These are phyloP conservation scores for Colletotrichum lupini DNA, from an alignment of 2,329 filamentous ascomycete species.

Conservation along the genomic window DNA sequence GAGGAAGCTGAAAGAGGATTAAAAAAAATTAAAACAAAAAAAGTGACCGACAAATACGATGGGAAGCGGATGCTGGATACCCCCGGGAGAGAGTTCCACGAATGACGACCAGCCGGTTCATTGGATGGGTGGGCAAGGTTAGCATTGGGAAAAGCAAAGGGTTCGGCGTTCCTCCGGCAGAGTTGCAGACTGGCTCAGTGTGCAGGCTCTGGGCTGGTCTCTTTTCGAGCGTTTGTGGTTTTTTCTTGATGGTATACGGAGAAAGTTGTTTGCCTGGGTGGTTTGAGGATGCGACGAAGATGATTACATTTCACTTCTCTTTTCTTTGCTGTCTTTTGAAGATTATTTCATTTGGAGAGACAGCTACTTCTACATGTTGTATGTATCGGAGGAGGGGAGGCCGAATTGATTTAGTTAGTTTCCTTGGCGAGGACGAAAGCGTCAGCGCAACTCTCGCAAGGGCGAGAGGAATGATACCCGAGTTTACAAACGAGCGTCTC, in stretches of 20 bases:
- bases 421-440: conserved; percentile 13
- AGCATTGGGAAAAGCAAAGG: conserved; percentile 33
- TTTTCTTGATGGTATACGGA: conserved; percentile 10
- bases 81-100: conserved; percentile 16
- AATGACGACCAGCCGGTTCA: conserved; percentile 31
- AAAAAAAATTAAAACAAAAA: background rate
- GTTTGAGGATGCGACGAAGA: background rate
- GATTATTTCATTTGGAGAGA: conserved; percentile 13
- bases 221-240: conserved; percentile 24
- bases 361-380: background rate
- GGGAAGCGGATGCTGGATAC: conserved; percentile 22
- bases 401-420: conserved; percentile 16
- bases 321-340: background rate
- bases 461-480: conserved; percentile 36
- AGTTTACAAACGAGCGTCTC: conserved; percentile 1
- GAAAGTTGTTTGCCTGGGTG: background rate
- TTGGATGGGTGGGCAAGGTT: conserved; percentile 12
- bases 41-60: background rate
- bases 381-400: background rate
- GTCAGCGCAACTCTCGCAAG: conserved; percentile 22
- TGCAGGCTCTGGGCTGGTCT: conserved; percentile 2
- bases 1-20: background rate
- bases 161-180: conserved; percentile 26
- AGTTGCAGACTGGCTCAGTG: background rate
- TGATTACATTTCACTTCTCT: conserved; percentile 6